A percentile compares a stretch with the other conserved stretches of the same genome.
Evolutionary conservation across 805 yeast genomes (phyloP).

Genomic region (Blastobotrys terrestris): DNA sequence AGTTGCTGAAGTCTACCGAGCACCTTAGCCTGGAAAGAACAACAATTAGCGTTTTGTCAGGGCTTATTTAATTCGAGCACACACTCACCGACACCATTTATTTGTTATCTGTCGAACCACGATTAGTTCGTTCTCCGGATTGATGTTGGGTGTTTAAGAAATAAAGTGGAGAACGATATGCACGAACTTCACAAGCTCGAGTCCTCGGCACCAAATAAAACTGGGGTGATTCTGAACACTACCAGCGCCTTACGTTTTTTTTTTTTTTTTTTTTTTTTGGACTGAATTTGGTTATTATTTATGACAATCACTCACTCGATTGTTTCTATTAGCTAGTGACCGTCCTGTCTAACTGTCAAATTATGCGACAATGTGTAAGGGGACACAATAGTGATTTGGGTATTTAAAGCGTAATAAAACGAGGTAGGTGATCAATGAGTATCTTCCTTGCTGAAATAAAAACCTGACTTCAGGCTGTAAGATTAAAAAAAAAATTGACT

Average conservation of each 20-base stretch:
- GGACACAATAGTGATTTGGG: too few relatives aligned
- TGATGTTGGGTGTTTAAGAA: neutral
- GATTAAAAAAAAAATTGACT: too few relatives aligned
- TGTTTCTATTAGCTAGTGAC: neutral
- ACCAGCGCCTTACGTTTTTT: neutral
- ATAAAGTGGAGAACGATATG: neutral
- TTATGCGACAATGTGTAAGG: too few relatives aligned
- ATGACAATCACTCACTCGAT: neutral
- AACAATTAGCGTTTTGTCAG: too few relatives aligned
- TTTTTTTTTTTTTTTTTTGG: too few relatives aligned
- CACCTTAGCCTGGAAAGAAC: neutral
- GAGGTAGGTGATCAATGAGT: too few relatives aligned
- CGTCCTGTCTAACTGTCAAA: too few relatives aligned
- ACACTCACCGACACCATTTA: neutral
- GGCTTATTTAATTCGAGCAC: too few relatives aligned
- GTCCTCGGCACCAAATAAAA: neutral
- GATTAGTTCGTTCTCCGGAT: neutral
- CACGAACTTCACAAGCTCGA: neutral
- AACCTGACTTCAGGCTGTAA: too few relatives aligned
- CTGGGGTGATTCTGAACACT: neutral
- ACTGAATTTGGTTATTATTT: neutral
- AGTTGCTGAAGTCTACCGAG: constrained; percentile 1
- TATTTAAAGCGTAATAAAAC: too few relatives aligned
- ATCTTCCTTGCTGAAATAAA: too few relatives aligned
- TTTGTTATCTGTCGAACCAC: neutral